Conservation (phyloP, 306 rosid species). For the Ammopiptanthus mongolicus region DNA sequence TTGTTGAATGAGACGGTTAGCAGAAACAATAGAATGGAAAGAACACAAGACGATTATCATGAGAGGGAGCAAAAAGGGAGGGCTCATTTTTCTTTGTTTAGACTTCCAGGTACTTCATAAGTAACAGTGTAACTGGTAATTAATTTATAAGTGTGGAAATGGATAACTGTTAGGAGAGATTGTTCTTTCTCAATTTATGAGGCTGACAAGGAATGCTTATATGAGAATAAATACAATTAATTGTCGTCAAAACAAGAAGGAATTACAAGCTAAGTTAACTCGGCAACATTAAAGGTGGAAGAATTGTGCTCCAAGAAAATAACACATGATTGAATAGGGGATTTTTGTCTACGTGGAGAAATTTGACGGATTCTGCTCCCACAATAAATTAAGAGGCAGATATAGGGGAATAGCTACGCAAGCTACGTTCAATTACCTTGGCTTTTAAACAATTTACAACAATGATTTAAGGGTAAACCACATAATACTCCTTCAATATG, state of each 20-base stretch:
- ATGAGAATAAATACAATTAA: not conserved
- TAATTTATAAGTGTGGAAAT: slow-evolving; percentile 8
- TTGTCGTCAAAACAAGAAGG: slow-evolving; percentile 13
- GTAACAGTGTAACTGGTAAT: not conserved
- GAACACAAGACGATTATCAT: slow-evolving; percentile 7
- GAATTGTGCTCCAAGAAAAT: not conserved
- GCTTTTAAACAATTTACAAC: slow-evolving; percentile 1
- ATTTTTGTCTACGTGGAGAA: not conserved
- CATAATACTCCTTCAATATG: not conserved
- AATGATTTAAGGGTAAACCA: not conserved
- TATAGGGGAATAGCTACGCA: not conserved
- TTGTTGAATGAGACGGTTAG: slow-evolving; percentile 36
- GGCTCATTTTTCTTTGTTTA: slow-evolving; percentile 13
- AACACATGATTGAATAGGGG: not conserved
- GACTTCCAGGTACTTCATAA: not conserved
- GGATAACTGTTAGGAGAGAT: not conserved
- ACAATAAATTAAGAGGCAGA: not conserved
- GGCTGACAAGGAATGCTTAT: not conserved
- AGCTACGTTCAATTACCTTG: not conserved
- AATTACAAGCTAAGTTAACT: slow-evolving; percentile 33
- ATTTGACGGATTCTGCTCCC: not conserved
- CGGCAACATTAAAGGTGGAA: slow-evolving; percentile 14
- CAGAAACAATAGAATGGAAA: not conserved
- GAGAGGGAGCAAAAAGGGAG: slow-evolving; percentile 3
- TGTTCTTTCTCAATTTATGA: slow-evolving; percentile 1